Base-by-base conservation (phyloP, 768 basidiomycete species). In the Amanita thiersii region DNA sequence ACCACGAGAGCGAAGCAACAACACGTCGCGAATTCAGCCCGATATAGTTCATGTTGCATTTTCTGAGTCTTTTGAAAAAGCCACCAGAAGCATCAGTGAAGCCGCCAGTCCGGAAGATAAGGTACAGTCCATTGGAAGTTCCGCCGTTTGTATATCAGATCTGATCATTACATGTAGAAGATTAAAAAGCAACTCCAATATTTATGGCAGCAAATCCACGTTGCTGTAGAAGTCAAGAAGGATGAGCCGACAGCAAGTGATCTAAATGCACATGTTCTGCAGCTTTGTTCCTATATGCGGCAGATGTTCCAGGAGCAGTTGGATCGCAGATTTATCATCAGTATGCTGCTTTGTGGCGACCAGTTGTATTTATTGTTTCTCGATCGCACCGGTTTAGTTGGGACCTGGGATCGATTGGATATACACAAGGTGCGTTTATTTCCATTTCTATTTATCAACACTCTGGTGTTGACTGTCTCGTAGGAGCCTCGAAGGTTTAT, bases 271-370 rank as follows among this genome's bases (percentile, higher is more conserved):
- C 7, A 11, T 9, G 14, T 37, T 19, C 12, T 37, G 18, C 48
- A 47, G 34, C 10, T 44, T 3, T 37, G 35, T 14, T 7, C n/a
- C 3, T 48, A 50, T 18, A 41, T 48, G 43, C 47, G 37, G 9
- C 47, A 43, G n/a, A 24, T 48, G 21, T 36, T 50, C 19, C 23
- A 30, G 3, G 46, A 50, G 38, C 49, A 47, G 25, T 35, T 43
- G 10, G 49, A 49, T 35, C 38, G 47, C 7, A 37, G 39, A 1
- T 47, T 48, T 20, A 43, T 38, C 19, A 10, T 50, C 10, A 43
- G 37, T 4, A 15, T 47, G 1, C 25, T 47, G 3, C 34, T 47
- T 4, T 37, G 47, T 25, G 32, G 17, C 9, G 34, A 41, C 12
- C 18, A 48, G 20, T 34, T 50, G 12, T 41, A 30, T 0, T 4